Percentiles rank a stretch among this genome's conserved stretches.
Conservation (phyloP, 768 basidiomycete species). For the Collybiopsis luxurians region DNA sequence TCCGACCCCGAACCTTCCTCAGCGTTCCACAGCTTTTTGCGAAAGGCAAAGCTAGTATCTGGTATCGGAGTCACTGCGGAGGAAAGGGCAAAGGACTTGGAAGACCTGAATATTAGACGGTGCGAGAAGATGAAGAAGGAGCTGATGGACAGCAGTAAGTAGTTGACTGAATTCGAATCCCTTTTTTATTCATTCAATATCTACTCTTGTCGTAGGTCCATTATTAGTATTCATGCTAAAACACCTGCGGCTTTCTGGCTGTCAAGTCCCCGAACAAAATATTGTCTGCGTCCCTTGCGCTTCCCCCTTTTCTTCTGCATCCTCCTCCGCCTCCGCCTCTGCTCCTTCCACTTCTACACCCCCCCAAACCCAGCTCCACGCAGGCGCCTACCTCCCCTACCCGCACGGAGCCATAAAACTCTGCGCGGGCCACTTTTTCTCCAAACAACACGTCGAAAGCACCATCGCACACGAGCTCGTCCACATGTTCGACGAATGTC, state of each 20-base stretch:
- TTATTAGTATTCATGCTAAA: constrained; percentile 88
- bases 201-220: constrained; percentile 65
- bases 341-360: background rate
- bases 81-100: constrained; percentile 40
- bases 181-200: constrained; percentile 9
- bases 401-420: constrained; percentile 71
- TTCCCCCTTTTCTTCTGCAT: background rate
- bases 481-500: constrained; percentile 94
- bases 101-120: constrained; percentile 30
- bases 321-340: background rate
- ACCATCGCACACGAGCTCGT: constrained; percentile 92
- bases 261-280: constrained; percentile 65
- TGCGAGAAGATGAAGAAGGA: constrained; percentile 74
- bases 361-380: constrained; percentile 29
- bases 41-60: constrained; percentile 44
- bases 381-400: constrained; percentile 83
- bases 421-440: constrained; percentile 81
- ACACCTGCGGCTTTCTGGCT: constrained; percentile 77
- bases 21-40: constrained; percentile 49
- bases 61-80: constrained; percentile 47
- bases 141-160: constrained; percentile 69
- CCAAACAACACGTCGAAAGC: constrained; percentile 87
- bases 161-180: constrained; percentile 6
- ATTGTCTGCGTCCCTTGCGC: constrained; percentile 88
- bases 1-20: constrained; percentile 9